Conservation (phyloP, 306 rosid genomes). For the cucumber (Cucumis sativus) region Cucumber_9930_V3 NC_026660.2:1918001-1918500, state of each 20-base stretch:
- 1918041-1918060: neutral
- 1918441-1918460: conserved; percentile 63
- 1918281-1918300: conserved; percentile 50
- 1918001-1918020: neutral
- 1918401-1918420: conserved; percentile 27
- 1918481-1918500: conserved; percentile 67
- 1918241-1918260: conserved; percentile 18
- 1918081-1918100: conserved; percentile 25
- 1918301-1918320: conserved; percentile 56
- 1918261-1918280: conserved; percentile 16
- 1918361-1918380: conserved; percentile 60
- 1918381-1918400: conserved; percentile 17
- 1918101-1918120: conserved; percentile 6
- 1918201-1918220: conserved; percentile 24
- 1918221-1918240: conserved; percentile 53
- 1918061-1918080: conserved; percentile 26
- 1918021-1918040: neutral
- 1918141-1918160: conserved; percentile 32
- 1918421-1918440: conserved; percentile 35
- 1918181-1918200: conserved; percentile 43
- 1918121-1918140: conserved; percentile 13
- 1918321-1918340: conserved; percentile 17
- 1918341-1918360: conserved; percentile 36
- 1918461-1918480: conserved; percentile 8
- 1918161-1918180: conserved; percentile 55